Conservation (phyloP, 2,329 filamentous ascomycete species). For the Pseudonectria buxi region DNA sequence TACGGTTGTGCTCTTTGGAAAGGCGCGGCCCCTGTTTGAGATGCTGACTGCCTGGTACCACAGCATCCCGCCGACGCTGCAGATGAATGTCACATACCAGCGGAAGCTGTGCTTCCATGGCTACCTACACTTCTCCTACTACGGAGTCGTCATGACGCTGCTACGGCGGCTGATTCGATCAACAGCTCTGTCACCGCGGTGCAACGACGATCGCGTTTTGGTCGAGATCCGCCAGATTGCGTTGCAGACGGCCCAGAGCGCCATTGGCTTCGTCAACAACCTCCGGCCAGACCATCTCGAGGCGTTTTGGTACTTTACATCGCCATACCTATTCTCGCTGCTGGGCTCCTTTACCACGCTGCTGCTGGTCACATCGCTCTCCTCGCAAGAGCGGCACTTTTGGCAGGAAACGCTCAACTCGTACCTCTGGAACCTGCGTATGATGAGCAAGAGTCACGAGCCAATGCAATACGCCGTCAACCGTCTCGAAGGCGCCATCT, state of each 20-base stretch:
- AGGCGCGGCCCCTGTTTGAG: constrained; percentile 41
- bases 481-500: constrained; percentile 30
- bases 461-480: constrained; percentile 32
- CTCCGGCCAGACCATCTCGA: constrained; percentile 32
- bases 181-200: constrained; percentile 24
- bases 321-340: constrained; percentile 33
- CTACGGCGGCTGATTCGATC: constrained; percentile 37
- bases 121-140: constrained; percentile 40
- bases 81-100: constrained; percentile 35
- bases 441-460: constrained; percentile 30
- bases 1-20: constrained; percentile 33
- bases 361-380: constrained; percentile 28
- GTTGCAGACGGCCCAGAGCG: constrained; percentile 25
- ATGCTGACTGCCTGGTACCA: constrained; percentile 42
- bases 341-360: constrained; percentile 34
- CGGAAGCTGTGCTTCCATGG: constrained; percentile 35
- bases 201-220: constrained; percentile 22
- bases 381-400: constrained; percentile 24
- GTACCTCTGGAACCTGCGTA: constrained; percentile 27
- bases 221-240: constrained; percentile 25
- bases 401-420: constrained; percentile 29
- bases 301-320: constrained; percentile 34
- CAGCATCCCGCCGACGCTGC: constrained; percentile 35
- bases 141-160: constrained; percentile 39
- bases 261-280: constrained; percentile 28